phyloP scores from a whole-genome alignment of 495 filamentous ascomycete species.

The Xylaria curta region DNA sequence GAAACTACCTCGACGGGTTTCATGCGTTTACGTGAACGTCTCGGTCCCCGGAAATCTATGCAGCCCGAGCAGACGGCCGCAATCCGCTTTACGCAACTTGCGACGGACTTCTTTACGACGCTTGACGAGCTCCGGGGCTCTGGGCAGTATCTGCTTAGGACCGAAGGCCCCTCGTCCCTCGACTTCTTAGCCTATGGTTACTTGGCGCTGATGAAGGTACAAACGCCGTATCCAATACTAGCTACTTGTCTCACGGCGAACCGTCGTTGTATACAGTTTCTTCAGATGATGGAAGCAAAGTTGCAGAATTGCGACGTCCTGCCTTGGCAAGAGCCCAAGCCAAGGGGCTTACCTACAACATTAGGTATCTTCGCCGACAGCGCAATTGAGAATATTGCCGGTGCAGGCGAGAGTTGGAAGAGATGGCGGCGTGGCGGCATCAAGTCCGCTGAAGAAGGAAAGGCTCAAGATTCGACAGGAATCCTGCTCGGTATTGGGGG shows the following conservation, averaged over 20 bases:
- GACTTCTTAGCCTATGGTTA: slow-evolving; percentile 83
- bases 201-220: slow-evolving; percentile 72
- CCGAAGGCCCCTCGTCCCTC: slow-evolving; percentile 59
- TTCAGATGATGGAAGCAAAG: slow-evolving; percentile 54
- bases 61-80: slow-evolving; percentile 57
- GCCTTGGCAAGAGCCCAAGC: slow-evolving; percentile 28
- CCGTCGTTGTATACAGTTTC: slow-evolving; percentile 60
- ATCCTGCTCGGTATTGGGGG: slow-evolving; percentile 31
- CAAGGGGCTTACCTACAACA: slow-evolving; percentile 30
- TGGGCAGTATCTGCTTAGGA: slow-evolving; percentile 59
- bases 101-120: slow-evolving; percentile 70
- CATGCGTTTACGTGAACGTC: slow-evolving; percentile 37
- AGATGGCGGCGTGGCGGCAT: slow-evolving; percentile 38
- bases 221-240: slow-evolving; percentile 76
- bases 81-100: slow-evolving; percentile 74
- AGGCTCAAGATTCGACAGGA: slow-evolving; percentile 34
- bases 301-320: slow-evolving; percentile 36
- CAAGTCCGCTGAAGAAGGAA: slow-evolving; percentile 30
- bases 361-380: slow-evolving; percentile 42
- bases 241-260: slow-evolving; percentile 63
- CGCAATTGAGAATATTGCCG: slow-evolving; percentile 38
- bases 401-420: slow-evolving; percentile 36
- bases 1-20: slow-evolving; percentile 39
- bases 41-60: slow-evolving; percentile 38
- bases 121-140: slow-evolving; percentile 65